A percentile compares a stretch with the other conserved stretches of the same genome.
Conservation (phyloP, 2,329 filamentous ascomycete genomes). For the Cordyceps cateniannulata region DNA sequence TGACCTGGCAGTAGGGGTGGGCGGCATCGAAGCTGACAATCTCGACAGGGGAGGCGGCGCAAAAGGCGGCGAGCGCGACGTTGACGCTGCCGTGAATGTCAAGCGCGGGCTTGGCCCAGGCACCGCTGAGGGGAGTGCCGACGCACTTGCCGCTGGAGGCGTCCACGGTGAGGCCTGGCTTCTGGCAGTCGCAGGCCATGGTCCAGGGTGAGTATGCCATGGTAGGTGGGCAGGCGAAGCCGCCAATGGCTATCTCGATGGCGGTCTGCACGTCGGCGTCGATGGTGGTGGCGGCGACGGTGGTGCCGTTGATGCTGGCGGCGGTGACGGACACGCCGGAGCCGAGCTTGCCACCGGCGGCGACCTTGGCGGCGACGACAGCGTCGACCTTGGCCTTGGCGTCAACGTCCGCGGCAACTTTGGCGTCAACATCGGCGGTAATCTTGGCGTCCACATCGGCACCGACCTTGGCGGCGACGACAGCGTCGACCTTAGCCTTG, state of each 20-base stretch:
- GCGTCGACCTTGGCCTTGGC: conserved; percentile 18
- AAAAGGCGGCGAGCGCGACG: conserved; percentile 26
- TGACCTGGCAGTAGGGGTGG: conserved; percentile 31
- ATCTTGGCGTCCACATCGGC: not conserved
- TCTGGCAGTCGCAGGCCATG: conserved; percentile 37
- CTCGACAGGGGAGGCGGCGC: conserved; percentile 29
- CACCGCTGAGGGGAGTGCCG: conserved; percentile 22
- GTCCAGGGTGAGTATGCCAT: conserved; percentile 34
- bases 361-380: conserved; percentile 13
- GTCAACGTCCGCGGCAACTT: too few relatives aligned
- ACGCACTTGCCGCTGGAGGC: conserved; percentile 21
- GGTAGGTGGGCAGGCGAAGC: conserved; percentile 26
- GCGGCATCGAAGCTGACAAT: conserved; percentile 27
- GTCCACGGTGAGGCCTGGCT: conserved; percentile 35
- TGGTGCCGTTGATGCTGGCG: conserved; percentile 15
- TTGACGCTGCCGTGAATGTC: conserved; percentile 21
- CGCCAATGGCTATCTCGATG: conserved; percentile 10
- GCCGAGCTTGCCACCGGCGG: not conserved
- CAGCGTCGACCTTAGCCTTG: not conserved
- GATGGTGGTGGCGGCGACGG: not conserved
- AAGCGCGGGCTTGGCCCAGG: conserved; percentile 28
- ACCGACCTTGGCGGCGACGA: conserved; percentile 11
- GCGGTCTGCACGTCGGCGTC: conserved; percentile 20
- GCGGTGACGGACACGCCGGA: conserved; percentile 19
- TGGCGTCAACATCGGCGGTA: not conserved